These are phyloP conservation scores for Chaetomiaceae sp. DNA, from an alignment of 2,329 filamentous ascomycete genomes.

Conservation along the genomic window DNA sequence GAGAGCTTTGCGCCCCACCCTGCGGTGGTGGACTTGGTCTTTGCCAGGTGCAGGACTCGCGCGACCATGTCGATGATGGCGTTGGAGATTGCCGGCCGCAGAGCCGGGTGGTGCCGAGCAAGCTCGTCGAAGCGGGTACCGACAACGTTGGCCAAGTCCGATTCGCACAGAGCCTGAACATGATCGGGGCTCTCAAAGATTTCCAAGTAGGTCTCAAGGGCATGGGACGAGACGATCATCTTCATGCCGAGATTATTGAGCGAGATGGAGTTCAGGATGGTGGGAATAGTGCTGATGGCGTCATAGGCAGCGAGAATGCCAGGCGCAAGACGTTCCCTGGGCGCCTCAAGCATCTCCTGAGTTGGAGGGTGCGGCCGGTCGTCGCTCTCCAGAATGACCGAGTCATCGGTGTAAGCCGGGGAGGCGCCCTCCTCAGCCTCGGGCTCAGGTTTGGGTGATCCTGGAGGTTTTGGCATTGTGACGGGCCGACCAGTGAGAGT, in stretches of 20 bases:
- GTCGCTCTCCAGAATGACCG: conserved; percentile 37
- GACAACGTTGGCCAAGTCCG: conserved; percentile 64
- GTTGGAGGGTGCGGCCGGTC: conserved; percentile 50
- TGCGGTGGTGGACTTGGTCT: conserved; percentile 61
- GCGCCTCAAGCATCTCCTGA: conserved; percentile 44
- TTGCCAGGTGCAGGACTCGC: conserved; percentile 70
- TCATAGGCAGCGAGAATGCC: conserved; percentile 86
- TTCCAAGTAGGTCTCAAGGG: conserved; percentile 83
- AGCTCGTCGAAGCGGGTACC: conserved; percentile 90
- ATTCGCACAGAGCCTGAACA: conserved; percentile 74
- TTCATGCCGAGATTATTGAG: conserved; percentile 83
- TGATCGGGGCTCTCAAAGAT: conserved; percentile 94
- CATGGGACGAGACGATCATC: conserved; percentile 77
- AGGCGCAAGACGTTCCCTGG: conserved; percentile 49
- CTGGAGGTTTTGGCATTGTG: conserved; percentile 32
- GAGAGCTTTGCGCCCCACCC: conserved; percentile 79
- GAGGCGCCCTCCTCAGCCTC: conserved; percentile 36
- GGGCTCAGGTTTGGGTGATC: conserved; percentile 29
- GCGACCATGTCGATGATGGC: conserved; percentile 87
- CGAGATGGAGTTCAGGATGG: conserved; percentile 89
- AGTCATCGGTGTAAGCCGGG: conserved; percentile 37
- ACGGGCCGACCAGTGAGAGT: conserved; percentile 62
- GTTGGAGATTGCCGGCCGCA: conserved; percentile 76
- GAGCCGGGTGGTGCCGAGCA: conserved; percentile 81
- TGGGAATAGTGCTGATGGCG: conserved; percentile 80